Evolutionary conservation across 345 rosid species (phyloP).

Genomic region (Pseudoturritis turrita): DNA sequence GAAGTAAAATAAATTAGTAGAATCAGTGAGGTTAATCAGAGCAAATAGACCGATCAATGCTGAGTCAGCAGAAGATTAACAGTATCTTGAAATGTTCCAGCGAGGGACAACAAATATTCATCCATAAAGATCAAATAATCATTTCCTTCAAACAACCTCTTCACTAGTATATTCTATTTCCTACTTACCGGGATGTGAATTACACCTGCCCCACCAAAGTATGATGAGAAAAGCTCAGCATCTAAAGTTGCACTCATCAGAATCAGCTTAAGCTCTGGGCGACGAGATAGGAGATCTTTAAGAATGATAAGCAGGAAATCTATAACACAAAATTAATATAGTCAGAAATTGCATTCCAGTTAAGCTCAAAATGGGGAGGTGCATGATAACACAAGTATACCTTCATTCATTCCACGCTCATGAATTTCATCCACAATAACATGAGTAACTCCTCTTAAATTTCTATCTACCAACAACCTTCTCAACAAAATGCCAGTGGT

Average conservation of each 20-base stretch:
- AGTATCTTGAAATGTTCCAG: background rate
- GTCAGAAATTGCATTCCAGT: conserved; percentile 30
- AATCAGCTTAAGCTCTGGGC: conserved; percentile 78
- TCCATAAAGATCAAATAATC: background rate
- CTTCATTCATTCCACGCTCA: conserved; percentile 98
- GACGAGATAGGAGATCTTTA: conserved; percentile 80
- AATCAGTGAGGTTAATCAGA: background rate
- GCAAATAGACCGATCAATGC: background rate
- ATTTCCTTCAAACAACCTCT: background rate
- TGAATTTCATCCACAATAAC: conserved; percentile 96
- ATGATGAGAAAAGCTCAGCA: conserved; percentile 89
- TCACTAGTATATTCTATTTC: conserved; percentile 18
- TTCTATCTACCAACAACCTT: conserved; percentile 82
- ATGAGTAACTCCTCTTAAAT: conserved; percentile 78
- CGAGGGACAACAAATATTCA: background rate
- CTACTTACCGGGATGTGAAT: conserved; percentile 72
- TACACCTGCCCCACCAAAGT: conserved; percentile 78
- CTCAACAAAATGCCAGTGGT: conserved; percentile 94
- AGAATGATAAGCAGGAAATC: conserved; percentile 94
- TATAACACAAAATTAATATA: conserved; percentile 31
- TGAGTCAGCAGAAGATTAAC: background rate
- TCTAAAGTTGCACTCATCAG: conserved; percentile 96
- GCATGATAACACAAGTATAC: conserved; percentile 36
- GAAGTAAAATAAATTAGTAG: background rate
- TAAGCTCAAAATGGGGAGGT: conserved; percentile 17